Evolutionary conservation across 2,329 filamentous ascomycete genomes (phyloP).

Genomic region (Hysterium pulicare): DNA sequence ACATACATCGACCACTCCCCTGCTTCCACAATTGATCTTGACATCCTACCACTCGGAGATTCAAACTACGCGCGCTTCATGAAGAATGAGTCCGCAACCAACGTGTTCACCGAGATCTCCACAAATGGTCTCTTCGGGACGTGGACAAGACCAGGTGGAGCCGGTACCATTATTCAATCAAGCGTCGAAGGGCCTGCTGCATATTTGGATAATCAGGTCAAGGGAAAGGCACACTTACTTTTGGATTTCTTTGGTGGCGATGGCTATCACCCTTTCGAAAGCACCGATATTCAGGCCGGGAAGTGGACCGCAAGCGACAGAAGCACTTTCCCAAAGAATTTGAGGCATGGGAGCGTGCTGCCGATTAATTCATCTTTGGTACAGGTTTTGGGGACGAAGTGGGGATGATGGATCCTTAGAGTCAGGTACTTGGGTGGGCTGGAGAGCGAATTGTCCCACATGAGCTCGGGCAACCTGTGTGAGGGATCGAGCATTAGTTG

Average conservation of each 20-base stretch:
- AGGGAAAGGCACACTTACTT: conserved; percentile 43
- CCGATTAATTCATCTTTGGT: conserved; percentile 46
- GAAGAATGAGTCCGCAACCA: conserved; percentile 54
- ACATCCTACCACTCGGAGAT: conserved; percentile 49
- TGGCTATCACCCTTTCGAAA: conserved; percentile 52
- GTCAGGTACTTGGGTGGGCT: no score
- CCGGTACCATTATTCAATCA: conserved; percentile 38
- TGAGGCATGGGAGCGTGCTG: conserved; percentile 54
- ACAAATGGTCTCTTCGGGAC: conserved; percentile 50
- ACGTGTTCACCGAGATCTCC: conserved; percentile 51
- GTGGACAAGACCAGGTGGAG: conserved; percentile 50
- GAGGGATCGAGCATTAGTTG: no score
- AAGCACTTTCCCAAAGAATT: conserved; percentile 43
- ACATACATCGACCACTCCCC: conserved; percentile 51
- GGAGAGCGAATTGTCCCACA: no score
- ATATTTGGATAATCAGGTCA: conserved; percentile 32
- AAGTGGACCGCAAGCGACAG: conserved; percentile 47
- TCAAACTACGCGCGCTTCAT: conserved; percentile 52
- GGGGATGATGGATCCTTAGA: conserved; percentile 14
- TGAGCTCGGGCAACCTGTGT: no score
- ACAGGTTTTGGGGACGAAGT: conserved; percentile 37
- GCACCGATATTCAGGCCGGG: conserved; percentile 42
- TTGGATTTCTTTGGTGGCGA: conserved; percentile 43
- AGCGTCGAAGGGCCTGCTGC: conserved; percentile 31
- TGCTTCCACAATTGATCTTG: conserved; percentile 54